A percentile compares a stretch with the other conserved stretches of the same genome.
These are phyloP conservation scores for Cynanchum wilfordii DNA, from an alignment of 257 asterid genomes.

Conservation along the genomic window DNA sequence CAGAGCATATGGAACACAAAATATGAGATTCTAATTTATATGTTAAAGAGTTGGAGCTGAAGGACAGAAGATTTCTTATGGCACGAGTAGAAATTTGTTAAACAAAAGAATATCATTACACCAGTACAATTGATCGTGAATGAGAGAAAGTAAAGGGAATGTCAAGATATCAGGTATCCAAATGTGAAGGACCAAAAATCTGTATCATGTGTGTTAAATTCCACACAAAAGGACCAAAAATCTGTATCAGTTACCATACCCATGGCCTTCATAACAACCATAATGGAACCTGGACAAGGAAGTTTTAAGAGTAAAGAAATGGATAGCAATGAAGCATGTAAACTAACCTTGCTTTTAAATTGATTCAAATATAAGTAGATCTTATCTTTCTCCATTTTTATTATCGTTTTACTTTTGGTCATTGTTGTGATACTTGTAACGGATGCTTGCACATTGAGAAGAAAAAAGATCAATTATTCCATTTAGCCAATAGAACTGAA, in stretches of 20 bases:
- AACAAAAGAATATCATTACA: no score
- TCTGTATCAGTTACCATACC: slow-evolving; percentile 81
- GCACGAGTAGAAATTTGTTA: no score
- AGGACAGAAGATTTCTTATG: neutral
- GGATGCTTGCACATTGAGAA: slow-evolving; percentile 88
- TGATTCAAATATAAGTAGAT: no score
- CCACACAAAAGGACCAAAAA: no score
- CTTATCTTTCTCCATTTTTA: no score
- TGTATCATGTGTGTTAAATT: no score
- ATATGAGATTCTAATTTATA: neutral
- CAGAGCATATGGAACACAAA: neutral
- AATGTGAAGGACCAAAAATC: no score
- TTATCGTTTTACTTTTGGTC: slow-evolving; percentile 69
- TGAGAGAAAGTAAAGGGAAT: no score
- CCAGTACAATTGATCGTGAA: no score
- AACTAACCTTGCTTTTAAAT: no score
- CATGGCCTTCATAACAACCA: slow-evolving; percentile 91
- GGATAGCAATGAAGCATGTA: slow-evolving; percentile 12
- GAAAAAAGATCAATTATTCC: slow-evolving; percentile 19
- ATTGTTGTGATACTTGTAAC: slow-evolving; percentile 78
- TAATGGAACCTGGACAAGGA: slow-evolving; percentile 71
- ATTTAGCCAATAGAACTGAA: slow-evolving; percentile 6
- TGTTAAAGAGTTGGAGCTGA: neutral
- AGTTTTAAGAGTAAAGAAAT: slow-evolving; percentile 4
- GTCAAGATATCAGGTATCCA: no score